A percentile compares a stretch with the other conserved stretches of the same genome.
Conservation (phyloP, 495 filamentous ascomycete genomes). For the Aspergillus cavernicola region DNA sequence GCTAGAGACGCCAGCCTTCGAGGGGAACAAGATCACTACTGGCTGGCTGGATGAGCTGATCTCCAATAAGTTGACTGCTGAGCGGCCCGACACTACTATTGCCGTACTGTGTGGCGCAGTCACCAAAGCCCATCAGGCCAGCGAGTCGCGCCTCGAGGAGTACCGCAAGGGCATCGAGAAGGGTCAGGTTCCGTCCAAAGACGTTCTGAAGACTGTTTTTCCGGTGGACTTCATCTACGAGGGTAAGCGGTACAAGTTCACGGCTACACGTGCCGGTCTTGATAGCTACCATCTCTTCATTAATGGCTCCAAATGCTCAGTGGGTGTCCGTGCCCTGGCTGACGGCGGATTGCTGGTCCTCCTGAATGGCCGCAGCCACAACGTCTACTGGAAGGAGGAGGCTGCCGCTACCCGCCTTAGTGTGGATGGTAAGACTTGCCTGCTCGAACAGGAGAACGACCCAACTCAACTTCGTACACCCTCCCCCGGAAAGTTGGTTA, state of each 20-base stretch:
- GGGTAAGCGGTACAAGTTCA: constrained; percentile 94
- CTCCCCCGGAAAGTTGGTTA: constrained; percentile 96
- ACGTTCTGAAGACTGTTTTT: constrained; percentile 97
- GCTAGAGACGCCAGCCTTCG: constrained; percentile 95
- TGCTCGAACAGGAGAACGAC: constrained; percentile 98
- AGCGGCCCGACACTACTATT: constrained; percentile 87
- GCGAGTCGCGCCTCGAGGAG: constrained; percentile 80
- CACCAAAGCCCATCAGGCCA: constrained; percentile 89
- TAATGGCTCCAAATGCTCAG: constrained; percentile 94
- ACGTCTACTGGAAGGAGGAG: constrained; percentile 99
- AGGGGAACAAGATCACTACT: constrained; percentile 98
- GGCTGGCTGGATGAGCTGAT: constrained; percentile 99
- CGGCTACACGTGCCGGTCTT: constrained; percentile 83
- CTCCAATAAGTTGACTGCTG: constrained; percentile 93
- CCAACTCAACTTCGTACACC: constrained; percentile 94
- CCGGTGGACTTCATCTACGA: constrained; percentile 99
- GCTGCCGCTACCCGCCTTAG: constrained; percentile 91
- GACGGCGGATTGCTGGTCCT: constrained; percentile 95
- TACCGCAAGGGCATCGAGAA: constrained; percentile 90
- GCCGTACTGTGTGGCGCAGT: constrained; percentile 93
- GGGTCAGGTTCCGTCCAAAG: constrained; percentile 93
- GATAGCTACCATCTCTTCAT: constrained; percentile 99
- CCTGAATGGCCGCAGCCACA: constrained; percentile 87
- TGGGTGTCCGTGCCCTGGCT: constrained; percentile 86
- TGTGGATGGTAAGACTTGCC: constrained; percentile 95